Evolutionary conservation across 2,329 filamentous ascomycete species (phyloP).

Genomic region (Triangularia verruculosa): DNA sequence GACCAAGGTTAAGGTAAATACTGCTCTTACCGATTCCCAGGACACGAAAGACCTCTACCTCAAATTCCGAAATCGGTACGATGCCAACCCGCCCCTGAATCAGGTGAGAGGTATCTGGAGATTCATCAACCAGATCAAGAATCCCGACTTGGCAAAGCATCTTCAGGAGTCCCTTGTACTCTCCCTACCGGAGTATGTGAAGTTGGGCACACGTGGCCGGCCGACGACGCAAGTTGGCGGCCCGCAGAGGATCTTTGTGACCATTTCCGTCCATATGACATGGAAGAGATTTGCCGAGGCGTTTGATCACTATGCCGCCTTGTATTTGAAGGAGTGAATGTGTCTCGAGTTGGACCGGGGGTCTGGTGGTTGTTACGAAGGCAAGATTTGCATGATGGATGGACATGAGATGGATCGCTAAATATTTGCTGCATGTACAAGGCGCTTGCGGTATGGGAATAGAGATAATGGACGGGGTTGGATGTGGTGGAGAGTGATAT

Average conservation of each 20-base stretch:
- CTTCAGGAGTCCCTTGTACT: conserved; percentile 25
- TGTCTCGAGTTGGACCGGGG: background rate
- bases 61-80: conserved; percentile 21
- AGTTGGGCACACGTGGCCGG: conserved; percentile 7
- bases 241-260: conserved; percentile 2
- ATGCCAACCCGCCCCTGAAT: conserved; percentile 13
- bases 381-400: background rate
- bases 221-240: background rate
- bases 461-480: background rate
- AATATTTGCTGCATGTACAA: background rate
- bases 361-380: background rate
- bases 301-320: background rate
- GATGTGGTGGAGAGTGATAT: background rate
- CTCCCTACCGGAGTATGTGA: conserved; percentile 19
- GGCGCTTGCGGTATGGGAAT: background rate
- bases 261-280: conserved; percentile 16
- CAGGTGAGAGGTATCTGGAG: conserved; percentile 25
- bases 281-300: conserved; percentile 23
- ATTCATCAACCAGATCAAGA: conserved; percentile 27
- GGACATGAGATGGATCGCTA: background rate
- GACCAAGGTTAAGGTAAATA: background rate
- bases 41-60: conserved; percentile 22
- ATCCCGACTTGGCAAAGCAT: conserved; percentile 18
- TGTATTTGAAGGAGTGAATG: background rate
- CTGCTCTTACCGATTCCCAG: conserved; percentile 6